Conservation (phyloP, 2,329 filamentous ascomycete species). For the Apiospora arundinis region DNA sequence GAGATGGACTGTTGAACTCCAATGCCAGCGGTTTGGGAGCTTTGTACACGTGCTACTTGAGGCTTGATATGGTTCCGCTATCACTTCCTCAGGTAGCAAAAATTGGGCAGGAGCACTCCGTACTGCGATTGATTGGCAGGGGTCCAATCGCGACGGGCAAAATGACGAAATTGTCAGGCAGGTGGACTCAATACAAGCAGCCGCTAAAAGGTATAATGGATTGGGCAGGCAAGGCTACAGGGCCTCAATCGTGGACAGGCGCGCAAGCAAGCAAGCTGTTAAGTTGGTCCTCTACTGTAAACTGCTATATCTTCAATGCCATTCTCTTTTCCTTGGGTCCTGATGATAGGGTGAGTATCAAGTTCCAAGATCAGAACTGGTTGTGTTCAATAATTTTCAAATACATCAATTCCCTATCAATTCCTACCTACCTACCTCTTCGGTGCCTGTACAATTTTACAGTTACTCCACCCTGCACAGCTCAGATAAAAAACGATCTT, state of each 20-base stretch:
- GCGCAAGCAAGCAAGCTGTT: too few species aligned
- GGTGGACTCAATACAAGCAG: neutral
- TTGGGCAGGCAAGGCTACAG: slow-evolving; percentile 4
- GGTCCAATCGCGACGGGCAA: slow-evolving; percentile 6
- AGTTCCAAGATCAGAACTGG: too few species aligned
- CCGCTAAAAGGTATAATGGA: neutral
- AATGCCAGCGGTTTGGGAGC: neutral
- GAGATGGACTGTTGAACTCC: neutral
- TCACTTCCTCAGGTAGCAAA: neutral
- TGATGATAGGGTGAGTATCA: too few species aligned
- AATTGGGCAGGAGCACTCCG: neutral
- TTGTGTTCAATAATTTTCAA: too few species aligned
- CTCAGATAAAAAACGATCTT: neutral
- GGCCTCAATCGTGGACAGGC: neutral
- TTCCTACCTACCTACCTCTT: neutral
- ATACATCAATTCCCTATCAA: neutral
- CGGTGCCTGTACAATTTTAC: neutral
- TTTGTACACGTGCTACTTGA: neutral
- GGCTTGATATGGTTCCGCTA: neutral
- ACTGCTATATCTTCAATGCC: too few species aligned
- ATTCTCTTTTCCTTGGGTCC: too few species aligned
- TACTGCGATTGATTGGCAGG: neutral
- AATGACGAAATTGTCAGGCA: slow-evolving; percentile 1
- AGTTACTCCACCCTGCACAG: neutral
- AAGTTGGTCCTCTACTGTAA: too few species aligned